Base-by-base conservation (phyloP, 805 yeast species). In the Metschnikowia proteae region DNA sequence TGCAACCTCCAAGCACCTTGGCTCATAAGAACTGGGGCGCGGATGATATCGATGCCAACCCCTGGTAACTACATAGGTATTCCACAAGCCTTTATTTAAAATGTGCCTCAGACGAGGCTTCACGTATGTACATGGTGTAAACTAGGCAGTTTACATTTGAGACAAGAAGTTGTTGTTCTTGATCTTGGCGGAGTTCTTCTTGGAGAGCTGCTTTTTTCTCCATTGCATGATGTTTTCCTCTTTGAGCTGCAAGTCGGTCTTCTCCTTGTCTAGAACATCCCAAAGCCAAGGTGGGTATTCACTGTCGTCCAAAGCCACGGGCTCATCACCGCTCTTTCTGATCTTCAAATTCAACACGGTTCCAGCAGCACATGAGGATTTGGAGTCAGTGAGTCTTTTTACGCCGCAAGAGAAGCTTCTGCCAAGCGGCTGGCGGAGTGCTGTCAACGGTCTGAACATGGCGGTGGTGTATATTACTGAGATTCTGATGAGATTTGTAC, bases 211-310 rank as follows among this genome's bases (percentile, higher is more conserved):
- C 63, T 80, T 86, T 51, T 68, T 71, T 62, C 86, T 80, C 66
- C 92, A 87, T 55, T 75, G 75, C 70, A 78, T 78, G 44, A 83
- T 74, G 36, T 88, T 88, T 48, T 80, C 80, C 25, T 73, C 74
- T 44, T 79, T 82, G 34, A 85, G 73, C 55, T 78, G 73, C 27
- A 73, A 78, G 48, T 75, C 72, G 60, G 80, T 83, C n/a, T 79
- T 79, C 34, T 79, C 78, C 45, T 78, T 72, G 65, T 91, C 96
- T 30, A 90, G 76, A 42, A 88, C 73, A 4, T 78, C 80, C 98
- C 98, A 94, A 46, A 92, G 75, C 99, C 99, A 92, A 39, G 78
- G 87, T 4, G 99, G 99, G 63, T 92, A 92, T 60, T 91, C 96
- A 34, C 74, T 74, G 64, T 94, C 98, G 52, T 85, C 88, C 47